phyloP scores from a whole-genome alignment of 1,139 yeast species.

The Petasospora rhodanensis region DNA sequence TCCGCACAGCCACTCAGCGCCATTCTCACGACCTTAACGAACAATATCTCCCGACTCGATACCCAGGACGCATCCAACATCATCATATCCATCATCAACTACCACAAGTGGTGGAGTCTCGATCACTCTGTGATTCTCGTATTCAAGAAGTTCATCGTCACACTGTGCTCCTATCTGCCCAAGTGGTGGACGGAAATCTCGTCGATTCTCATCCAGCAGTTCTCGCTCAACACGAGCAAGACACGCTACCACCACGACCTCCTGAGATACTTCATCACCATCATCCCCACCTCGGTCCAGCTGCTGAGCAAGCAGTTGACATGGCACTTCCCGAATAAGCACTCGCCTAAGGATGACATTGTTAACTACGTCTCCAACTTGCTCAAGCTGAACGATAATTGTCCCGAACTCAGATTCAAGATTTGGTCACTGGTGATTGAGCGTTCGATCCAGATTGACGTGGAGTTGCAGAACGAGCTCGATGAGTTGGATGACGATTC shows the following conservation, averaged over 20 bases:
- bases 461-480: slow-evolving; percentile 85
- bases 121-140: slow-evolving; percentile 38
- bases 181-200: slow-evolving; percentile 88
- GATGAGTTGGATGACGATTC: slow-evolving; percentile 80
- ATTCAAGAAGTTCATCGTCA: slow-evolving; percentile 67
- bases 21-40: slow-evolving; percentile 42
- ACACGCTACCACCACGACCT: slow-evolving; percentile 63
- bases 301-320: slow-evolving; percentile 57
- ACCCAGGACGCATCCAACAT: slow-evolving; percentile 38
- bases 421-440: slow-evolving; percentile 82
- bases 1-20: slow-evolving; percentile 38
- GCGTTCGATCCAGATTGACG: slow-evolving; percentile 80
- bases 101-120: slow-evolving; percentile 55
- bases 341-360: slow-evolving; percentile 50
- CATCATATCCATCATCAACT: slow-evolving; percentile 45
- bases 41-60: slow-evolving; percentile 47
- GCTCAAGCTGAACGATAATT: slow-evolving; percentile 56
- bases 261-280: slow-evolving; percentile 55
- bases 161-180: slow-evolving; percentile 81
- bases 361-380: slow-evolving; percentile 65
- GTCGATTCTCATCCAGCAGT: slow-evolving; percentile 56
- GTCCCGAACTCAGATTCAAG: slow-evolving; percentile 66
- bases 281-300: slow-evolving; percentile 78
- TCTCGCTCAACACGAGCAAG: slow-evolving; percentile 32
- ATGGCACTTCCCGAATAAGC: slow-evolving; percentile 73